Base-by-base conservation (phyloP, 2,329 filamentous ascomycete genomes). In the Talaromyces sp. region DNA sequence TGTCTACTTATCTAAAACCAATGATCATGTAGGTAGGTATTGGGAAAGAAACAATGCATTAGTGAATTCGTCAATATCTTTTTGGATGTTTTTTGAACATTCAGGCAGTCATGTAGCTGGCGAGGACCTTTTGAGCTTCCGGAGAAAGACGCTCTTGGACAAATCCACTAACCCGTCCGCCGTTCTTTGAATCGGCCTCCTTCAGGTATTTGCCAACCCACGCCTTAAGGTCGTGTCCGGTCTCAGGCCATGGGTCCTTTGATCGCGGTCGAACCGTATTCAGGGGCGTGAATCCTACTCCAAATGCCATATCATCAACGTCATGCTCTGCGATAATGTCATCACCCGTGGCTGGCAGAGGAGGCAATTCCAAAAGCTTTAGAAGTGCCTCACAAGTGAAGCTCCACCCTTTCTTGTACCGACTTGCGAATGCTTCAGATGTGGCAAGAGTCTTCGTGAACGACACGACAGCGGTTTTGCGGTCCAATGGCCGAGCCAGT, bases 291-390 rank as follows among this genome's bases (percentile, higher is more conserved):
- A 96, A 99, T 8, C 92, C 94, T 66, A 97, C 88, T 30, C 95
- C 95, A 71, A 99, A 99, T 31, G 91, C 89, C 67, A 97, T 87
- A 73, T 99, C 95, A 69, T 99, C 95, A 30, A 96, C 90, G 70
- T 98, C 94, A 3, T 92, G 88, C 73, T 98, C 95, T 10, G 87
- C 85, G 65, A 96, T 88, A 57, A 91, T 79, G 67, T 96, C 92
- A 65, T 91, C 88, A 61, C 89, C 88, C 40, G 83, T 79, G 1
- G 88, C 85, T 14, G 83, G 82, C 4, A 94, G 85, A 40, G 94
- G 93, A 30, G 94, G 91, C 76, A 96, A 96, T 72, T 94, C 89
- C 7, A 99, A 83, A 14, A 98, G 83, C 68, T 94, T 92, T 50
- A 99, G 84, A 63, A 99, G 82, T n/a, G 90, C 88, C 72, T 94